Conservation (phyloP, 331 rosid genomes). For the Pyrus hybrid region DNA sequence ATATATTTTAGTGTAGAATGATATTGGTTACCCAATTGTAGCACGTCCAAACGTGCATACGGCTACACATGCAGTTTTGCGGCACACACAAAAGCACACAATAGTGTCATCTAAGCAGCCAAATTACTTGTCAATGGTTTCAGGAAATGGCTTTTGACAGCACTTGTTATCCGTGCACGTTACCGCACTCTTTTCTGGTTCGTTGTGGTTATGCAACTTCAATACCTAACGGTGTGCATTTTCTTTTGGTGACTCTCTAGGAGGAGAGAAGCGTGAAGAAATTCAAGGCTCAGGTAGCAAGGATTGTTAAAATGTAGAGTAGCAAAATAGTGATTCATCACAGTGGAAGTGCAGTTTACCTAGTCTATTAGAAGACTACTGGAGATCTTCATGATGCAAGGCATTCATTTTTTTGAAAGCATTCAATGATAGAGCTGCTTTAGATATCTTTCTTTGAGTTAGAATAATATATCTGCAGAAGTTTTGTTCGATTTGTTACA, state of each 20-base stretch:
- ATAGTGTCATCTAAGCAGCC: neutral
- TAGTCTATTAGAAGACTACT: slow-evolving; percentile 8
- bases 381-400: slow-evolving; percentile 27
- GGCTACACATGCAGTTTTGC: neutral
- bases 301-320: slow-evolving; percentile 15
- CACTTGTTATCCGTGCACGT: neutral
- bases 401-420: neutral
- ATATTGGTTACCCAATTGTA: neutral
- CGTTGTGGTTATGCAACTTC: neutral
- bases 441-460: neutral
- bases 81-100: neutral
- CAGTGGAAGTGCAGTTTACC: slow-evolving; percentile 1
- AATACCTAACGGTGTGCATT: slow-evolving; percentile 18
- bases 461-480: neutral
- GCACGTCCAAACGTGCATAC: neutral
- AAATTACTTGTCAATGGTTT: neutral
- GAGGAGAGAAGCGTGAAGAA: slow-evolving; percentile 10
- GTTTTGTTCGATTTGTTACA: neutral
- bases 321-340: slow-evolving; percentile 7
- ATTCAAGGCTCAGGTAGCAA: neutral
- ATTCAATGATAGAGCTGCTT: neutral
- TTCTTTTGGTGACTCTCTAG: slow-evolving; percentile 14
- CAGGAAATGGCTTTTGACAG: neutral
- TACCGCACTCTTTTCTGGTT: neutral
- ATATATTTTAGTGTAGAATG: neutral